A percentile compares a stretch with the other conserved stretches of the same genome.
phyloP scores from a whole-genome alignment of 2,329 filamentous ascomycete genomes.

The Amauroascus verrucosus region DNA sequence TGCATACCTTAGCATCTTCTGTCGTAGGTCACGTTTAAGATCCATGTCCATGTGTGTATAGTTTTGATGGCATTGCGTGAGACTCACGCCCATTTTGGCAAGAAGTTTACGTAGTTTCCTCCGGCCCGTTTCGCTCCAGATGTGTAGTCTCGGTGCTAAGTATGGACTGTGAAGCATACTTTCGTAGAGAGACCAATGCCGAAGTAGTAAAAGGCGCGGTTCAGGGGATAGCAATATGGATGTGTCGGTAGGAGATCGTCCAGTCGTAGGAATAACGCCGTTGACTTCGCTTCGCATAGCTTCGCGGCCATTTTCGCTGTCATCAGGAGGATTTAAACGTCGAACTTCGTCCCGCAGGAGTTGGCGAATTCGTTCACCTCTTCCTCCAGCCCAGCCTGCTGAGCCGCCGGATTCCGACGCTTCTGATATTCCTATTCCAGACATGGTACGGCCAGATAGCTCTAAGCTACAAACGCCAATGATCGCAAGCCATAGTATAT shows the following conservation, averaged over 20 bases:
- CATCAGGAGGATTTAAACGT: slow-evolving; percentile 72
- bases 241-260: slow-evolving; percentile 78
- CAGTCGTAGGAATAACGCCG: slow-evolving; percentile 82
- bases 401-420: slow-evolving; percentile 45
- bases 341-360: slow-evolving; percentile 87
- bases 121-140: slow-evolving; percentile 83
- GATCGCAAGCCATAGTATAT: slow-evolving; percentile 87
- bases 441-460: slow-evolving; percentile 75
- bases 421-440: slow-evolving; percentile 58
- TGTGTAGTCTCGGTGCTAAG: slow-evolving; percentile 78
- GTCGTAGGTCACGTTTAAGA: slow-evolving; percentile 74
- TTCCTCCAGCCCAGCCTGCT: slow-evolving; percentile 68
- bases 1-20: slow-evolving; percentile 81
- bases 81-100: slow-evolving; percentile 94
- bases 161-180: slow-evolving; percentile 98
- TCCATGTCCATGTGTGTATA: slow-evolving; percentile 99
- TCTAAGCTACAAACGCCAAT: slow-evolving; percentile 92
- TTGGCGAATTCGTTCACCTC: slow-evolving; percentile 73
- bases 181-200: slow-evolving; percentile 96
- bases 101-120: slow-evolving; percentile 88
- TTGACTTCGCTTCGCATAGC: slow-evolving; percentile 54
- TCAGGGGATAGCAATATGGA: slow-evolving; percentile 89
- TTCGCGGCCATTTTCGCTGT: slow-evolving; percentile 49
- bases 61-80: slow-evolving; percentile 86
- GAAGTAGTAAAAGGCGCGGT: slow-evolving; percentile 79